Percentiles rank a stretch among this genome's conserved stretches.
Evolutionary conservation across 257 asterid genomes (phyloP).

Genomic region (Solanum phureja): DNA sequence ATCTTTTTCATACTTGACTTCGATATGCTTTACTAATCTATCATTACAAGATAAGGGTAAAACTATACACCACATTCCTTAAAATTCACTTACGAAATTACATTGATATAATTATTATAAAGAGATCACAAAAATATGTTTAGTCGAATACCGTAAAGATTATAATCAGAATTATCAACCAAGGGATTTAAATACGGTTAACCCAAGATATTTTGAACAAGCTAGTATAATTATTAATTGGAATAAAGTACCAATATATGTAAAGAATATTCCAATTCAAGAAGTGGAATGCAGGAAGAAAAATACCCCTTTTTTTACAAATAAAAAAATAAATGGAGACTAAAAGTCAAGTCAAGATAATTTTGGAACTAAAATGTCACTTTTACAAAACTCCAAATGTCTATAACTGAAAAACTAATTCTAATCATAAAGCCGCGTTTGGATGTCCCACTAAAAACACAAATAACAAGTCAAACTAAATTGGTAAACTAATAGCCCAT

Average conservation of each 20-base stretch:
- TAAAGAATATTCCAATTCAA: not conserved
- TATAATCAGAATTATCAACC: too few species aligned
- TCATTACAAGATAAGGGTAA: not conserved
- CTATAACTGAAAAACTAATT: not conserved
- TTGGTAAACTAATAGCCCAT: not conserved
- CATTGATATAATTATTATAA: too few species aligned
- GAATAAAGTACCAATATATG: not conserved
- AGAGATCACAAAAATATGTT: not conserved
- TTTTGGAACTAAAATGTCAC: not conserved
- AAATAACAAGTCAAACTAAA: not conserved
- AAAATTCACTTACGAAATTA: not conserved
- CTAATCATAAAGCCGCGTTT: not conserved
- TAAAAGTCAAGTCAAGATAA: not conserved
- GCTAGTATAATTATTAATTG: not conserved
- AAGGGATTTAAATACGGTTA: not conserved
- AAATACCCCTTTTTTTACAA: not conserved
- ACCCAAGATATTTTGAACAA: not conserved
- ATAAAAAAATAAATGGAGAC: not conserved
- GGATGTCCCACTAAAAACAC: not conserved
- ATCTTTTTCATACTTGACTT: too few species aligned
- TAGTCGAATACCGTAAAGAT: not conserved
- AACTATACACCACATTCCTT: too few species aligned
- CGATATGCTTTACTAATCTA: too few species aligned
- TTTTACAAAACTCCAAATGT: not conserved
- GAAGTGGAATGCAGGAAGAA: not conserved